Base-by-base conservation (phyloP, 345 rosid species). In the Cochlearia excelsa region DNA sequence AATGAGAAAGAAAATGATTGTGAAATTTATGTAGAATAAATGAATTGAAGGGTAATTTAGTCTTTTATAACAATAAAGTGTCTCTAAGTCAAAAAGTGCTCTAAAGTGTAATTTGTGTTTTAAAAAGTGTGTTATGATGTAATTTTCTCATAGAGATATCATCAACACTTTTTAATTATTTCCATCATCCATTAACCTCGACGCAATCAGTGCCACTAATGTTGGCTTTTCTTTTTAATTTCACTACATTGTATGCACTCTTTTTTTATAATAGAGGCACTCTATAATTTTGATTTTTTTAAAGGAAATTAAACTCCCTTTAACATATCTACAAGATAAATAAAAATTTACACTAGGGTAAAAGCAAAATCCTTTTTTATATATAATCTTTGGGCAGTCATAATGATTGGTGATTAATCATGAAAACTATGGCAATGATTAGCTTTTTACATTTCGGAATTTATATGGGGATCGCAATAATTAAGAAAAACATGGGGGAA, bases 401-500 rank as follows among this genome's bases (percentile, higher is more conserved):
- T 60, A 40, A 31, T 68, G 66, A 62, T 68, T 63, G 51, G 52
- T 62, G 46, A 54, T 48, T 54, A 57, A 63, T 70, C 60, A 70
- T 70, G 60, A 45, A 44, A 54, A 9, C 51, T 41, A 57, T 30
- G 43, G 55, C 55, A 63, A 64, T 63, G 65, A 63, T 51, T 57
- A 70, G 58, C 59, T 56, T 70, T 67, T 29, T 35, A 47, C 45
- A 55, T 33, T 53, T 70, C 45, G 46, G 33, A 70, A 56, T 63
- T 38, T 50, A 43, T 51, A 70, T 45, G 69, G 74, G 69, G 58
- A 30, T 70, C 69, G 50, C 37, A 70, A 70, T 70, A 70, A 70
- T 63, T 57, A 10, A 57, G 50, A 44, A 38, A 63, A 57, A 63
- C 69, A 64, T 70, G 74, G 38, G 74, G 38, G 54, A 6, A 64